A percentile compares a stretch with the other conserved stretches of the same genome.
phyloP scores from a whole-genome alignment of 352 stramenopile species.

The Pythium guiyangense region DNA sequence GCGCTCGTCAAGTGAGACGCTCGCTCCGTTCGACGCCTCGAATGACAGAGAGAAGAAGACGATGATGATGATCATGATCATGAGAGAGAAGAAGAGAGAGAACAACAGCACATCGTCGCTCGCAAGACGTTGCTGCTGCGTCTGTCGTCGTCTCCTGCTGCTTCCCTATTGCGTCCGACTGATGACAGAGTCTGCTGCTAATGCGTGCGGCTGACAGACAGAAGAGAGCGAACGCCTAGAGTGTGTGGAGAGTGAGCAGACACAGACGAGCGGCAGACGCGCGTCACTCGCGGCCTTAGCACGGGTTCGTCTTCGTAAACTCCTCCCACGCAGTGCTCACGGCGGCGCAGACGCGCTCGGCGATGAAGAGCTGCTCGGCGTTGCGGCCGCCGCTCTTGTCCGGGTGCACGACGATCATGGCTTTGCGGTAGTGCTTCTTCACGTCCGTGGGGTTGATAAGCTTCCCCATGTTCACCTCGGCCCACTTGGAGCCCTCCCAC shows the following conservation, averaged over 20 bases:
- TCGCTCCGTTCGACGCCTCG: not conserved
- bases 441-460: constrained; percentile 87
- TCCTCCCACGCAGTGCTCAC: constrained; percentile 89
- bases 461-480: constrained; percentile 88
- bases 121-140: no score
- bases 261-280: no score
- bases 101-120: not conserved
- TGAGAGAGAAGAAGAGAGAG: not conserved
- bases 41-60: not conserved
- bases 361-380: constrained; percentile 86
- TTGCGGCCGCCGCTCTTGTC: constrained; percentile 86
- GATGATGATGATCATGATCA: no score
- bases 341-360: constrained; percentile 87
- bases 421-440: constrained; percentile 90
- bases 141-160: not conserved
- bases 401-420: constrained; percentile 91
- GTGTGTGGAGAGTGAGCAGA: no score
- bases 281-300: constrained; percentile 16
- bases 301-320: constrained; percentile 74
- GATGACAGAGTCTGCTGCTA: not conserved
- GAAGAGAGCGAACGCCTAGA: no score
- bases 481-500: constrained; percentile 88
- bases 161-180: not conserved
- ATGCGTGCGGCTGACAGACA: not conserved
- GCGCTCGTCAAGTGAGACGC: constrained; percentile 75